These are phyloP conservation scores for Tilletia caries DNA, from an alignment of 1,284 basidiomycete genomes.

Conservation along the genomic window DNA sequence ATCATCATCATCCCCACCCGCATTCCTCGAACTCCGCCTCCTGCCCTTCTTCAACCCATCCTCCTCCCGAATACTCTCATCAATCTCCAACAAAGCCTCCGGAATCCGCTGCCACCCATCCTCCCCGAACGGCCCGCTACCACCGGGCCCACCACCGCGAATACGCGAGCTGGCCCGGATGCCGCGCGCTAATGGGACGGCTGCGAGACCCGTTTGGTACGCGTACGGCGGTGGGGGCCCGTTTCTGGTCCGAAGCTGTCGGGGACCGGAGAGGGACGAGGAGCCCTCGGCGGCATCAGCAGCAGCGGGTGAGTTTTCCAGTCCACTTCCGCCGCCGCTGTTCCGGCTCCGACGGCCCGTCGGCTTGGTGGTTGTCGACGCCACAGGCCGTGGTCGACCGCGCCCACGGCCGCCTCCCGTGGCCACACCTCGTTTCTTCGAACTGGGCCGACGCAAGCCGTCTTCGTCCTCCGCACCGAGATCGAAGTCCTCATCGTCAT, in stretches of 20 bases:
- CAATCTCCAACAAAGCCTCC: neutral
- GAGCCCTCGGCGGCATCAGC: neutral
- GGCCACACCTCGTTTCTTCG: neutral
- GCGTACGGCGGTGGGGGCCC: constrained; percentile 6
- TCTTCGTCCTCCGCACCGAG: constrained; percentile 4
- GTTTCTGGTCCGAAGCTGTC: neutral
- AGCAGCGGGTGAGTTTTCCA: neutral
- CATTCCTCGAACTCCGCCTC: neutral
- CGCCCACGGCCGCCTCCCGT: neutral
- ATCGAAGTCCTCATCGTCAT: constrained; percentile 24
- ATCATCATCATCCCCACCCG: neutral
- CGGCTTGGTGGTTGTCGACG: neutral
- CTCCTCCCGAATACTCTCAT: constrained; percentile 12
- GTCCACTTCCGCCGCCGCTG: constrained; percentile 1
- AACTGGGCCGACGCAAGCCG: neutral
- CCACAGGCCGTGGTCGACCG: neutral
- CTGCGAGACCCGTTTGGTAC: constrained; percentile 2
- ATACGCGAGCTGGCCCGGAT: constrained; percentile 6
- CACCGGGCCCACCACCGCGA: neutral
- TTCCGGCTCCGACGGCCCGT: neutral
- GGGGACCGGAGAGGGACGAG: neutral
- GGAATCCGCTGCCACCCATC: constrained; percentile 12
- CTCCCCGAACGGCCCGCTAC: constrained; percentile 4
- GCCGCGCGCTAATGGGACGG: neutral
- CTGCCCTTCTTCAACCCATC: constrained; percentile 9